Base-by-base conservation (phyloP, 306 rosid genomes). In the Albizia julibrissin region DNA sequence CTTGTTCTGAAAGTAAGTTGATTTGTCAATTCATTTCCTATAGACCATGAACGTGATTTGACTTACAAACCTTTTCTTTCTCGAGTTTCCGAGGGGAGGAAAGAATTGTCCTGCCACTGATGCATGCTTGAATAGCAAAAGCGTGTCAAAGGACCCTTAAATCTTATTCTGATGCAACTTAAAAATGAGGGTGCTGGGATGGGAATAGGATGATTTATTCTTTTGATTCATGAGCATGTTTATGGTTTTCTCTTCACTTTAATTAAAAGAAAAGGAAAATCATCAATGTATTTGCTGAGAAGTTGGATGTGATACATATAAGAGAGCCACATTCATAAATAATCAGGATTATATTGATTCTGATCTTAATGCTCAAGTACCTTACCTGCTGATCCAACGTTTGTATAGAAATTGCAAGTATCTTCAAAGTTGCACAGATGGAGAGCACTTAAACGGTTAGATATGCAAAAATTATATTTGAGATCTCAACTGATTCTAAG, bases 1-100 rank as follows among this genome's bases (percentile, higher is more conserved):
- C 40, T 67, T 19, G 7, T 0, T 88, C 83, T 68, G 24, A 58
- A 83, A 47, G 94, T 88, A 81, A 76, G 89, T 69, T 54, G 31
- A 64, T n/a, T 52, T 79, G 47, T 39, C 79, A 64, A 37, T 42
- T 59, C 47, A 79, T 79, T 43, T 74, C 59, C 11, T 66, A 62
- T 76, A 39, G n/a, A 39, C 18, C 9, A 3, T 56, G 14, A 56
- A n/a, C n/a, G 14, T 62, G 18, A 13, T 62, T 26, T 62, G 26
- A 76, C 15, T 11, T 40, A 33, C n/a, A 43, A 69, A 69, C 14
- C 1, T 61, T 44, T 75, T 69, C 42, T 19, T 62, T 14, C 61
- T 66, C 18, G 56, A 79, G 47, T 27, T 59, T 26, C 52, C n/a
- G 21, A 39, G 10, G 39, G 13, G 47, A n/a, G 69, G 31, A 50